Base-by-base conservation (phyloP, 2,329 filamentous ascomycete species). In the Pestalotiopsis sp. region DNA sequence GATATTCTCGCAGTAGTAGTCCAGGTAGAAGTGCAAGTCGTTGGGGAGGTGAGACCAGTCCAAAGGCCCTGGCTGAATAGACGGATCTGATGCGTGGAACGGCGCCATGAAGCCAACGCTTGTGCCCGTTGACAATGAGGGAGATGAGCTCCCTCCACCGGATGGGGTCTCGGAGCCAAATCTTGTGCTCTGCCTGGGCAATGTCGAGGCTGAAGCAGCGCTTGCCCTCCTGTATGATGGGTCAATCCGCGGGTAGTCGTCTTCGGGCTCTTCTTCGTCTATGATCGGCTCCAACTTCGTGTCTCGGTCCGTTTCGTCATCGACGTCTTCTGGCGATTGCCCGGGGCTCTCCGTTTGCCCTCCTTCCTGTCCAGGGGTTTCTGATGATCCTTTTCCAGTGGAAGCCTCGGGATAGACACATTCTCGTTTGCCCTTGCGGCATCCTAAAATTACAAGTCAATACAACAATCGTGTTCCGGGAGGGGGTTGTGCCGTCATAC, bases 341-440 rank as follows among this genome's bases (percentile, higher is more conserved):
- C 81, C 82, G 2, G 84, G 85, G 69, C 86, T 88, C 30, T 79
- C 76, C 65, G 81, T 80, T 69, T 82, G 81, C 67, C 73, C 59
- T 61, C 71, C 52, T n/a, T 86, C 82, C 70, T 81, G 84, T 71
- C 79, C 71, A 40, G 75, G 70, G 61, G 78, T 71, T 58, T 74
- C 71, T 35, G 70, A 67, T 62, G 79, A 72, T 26, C 80, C 77
- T 70, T 84, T 86, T 52, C 81, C 73, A 10, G 81, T 77, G 60
- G 88, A 82, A 38, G 90, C 84, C 61, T 95, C 93, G 2, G 96
- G 95, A 78, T 98, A 99, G 68, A 92, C 85, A 78, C 96, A 99
- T 71, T 97, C 93, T 80, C 96, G 88, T 73, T 90, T 92, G 63
- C 95, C 96, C 80, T 98, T 99, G 73, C 90, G 91, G 79, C 96